A percentile compares a stretch with the other conserved stretches of the same genome.
Evolutionary conservation across 1,139 yeast species (phyloP).

Genomic region (Suhomyces ambrosiae): DNA sequence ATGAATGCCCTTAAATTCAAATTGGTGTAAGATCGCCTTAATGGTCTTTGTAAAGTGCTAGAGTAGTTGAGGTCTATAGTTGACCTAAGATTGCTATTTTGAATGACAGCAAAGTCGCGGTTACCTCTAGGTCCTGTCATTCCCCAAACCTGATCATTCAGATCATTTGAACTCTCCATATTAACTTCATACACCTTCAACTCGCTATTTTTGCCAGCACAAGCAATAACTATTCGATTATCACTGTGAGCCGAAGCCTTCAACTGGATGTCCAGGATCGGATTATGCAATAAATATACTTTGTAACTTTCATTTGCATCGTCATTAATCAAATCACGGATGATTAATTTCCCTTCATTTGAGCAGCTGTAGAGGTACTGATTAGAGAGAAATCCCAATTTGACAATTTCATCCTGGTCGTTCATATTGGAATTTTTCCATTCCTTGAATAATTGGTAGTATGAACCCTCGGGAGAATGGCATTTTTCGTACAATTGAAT

Average conservation of each 20-base stretch:
- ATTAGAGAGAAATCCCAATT: conserved; percentile 33
- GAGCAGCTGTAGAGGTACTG: conserved; percentile 47
- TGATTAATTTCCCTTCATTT: conserved; percentile 42
- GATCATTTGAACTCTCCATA: conserved; percentile 4
- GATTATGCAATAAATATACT: conserved; percentile 34
- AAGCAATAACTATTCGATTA: conserved; percentile 26
- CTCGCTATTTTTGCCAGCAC: conserved; percentile 52
- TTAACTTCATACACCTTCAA: conserved; percentile 33
- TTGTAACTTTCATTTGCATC: conserved; percentile 37
- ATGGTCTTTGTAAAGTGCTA: conserved; percentile 8
- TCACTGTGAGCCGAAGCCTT: conserved; percentile 14
- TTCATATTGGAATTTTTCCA: conserved; percentile 31
- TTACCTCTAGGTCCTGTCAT: conserved; percentile 8
- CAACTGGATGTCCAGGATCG: conserved; percentile 34
- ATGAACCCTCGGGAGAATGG: conserved; percentile 5
- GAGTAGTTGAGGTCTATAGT: conserved; percentile 9
- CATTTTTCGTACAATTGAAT: conserved; percentile 33
- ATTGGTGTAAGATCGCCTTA: conserved; percentile 11
- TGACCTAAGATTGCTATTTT: conserved; percentile 12
- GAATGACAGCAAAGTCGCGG: conserved; percentile 9
- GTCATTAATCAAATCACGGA: conserved; percentile 48
- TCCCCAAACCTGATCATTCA: conserved; percentile 7
- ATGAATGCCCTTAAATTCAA: conserved; percentile 9
- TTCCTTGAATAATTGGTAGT: conserved; percentile 28
- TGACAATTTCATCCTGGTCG: conserved; percentile 30